Evolutionary conservation across 805 yeast genomes (phyloP).

Genomic region (Kodamaea lidongshanica): DNA sequence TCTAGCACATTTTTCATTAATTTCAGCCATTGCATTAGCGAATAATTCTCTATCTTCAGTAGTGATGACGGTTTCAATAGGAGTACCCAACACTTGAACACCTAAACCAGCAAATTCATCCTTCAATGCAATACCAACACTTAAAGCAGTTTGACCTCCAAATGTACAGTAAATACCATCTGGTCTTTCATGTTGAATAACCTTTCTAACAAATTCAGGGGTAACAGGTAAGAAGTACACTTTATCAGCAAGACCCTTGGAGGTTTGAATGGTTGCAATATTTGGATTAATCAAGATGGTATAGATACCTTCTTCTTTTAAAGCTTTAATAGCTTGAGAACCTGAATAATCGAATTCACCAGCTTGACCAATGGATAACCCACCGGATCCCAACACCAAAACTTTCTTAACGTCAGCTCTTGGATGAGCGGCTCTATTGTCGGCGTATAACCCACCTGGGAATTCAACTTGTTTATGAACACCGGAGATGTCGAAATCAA

Average conservation of each 20-base stretch:
- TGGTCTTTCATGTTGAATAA: slow-evolving; percentile 89
- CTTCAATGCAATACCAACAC: slow-evolving; percentile 91
- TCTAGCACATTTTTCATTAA: slow-evolving; percentile 91
- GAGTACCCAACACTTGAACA: slow-evolving; percentile 94
- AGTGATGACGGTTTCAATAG: slow-evolving; percentile 90
- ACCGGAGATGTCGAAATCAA: slow-evolving; percentile 55
- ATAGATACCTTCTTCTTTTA: slow-evolving; percentile 96
- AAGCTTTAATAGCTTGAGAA: slow-evolving; percentile 96
- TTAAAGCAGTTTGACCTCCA: slow-evolving; percentile 98
- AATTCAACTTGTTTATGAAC: slow-evolving; percentile 66
- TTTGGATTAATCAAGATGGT: slow-evolving; percentile 95
- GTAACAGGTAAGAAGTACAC: slow-evolving; percentile 97
- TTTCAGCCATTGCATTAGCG: slow-evolving; percentile 91
- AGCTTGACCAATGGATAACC: slow-evolving; percentile 97
- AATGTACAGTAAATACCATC: slow-evolving; percentile 96
- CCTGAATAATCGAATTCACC: slow-evolving; percentile 99
- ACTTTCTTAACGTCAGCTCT: slow-evolving; percentile 83
- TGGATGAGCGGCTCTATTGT: slow-evolving; percentile 71
- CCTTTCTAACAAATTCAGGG: slow-evolving; percentile 93
- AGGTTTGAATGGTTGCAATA: slow-evolving; percentile 97
- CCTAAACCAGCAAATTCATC: slow-evolving; percentile 91
- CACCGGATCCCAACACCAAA: slow-evolving; percentile 94
- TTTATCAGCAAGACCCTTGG: slow-evolving; percentile 96
- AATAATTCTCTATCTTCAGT: slow-evolving; percentile 98
- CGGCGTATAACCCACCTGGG: slow-evolving; percentile 83